Conservation (phyloP, 1,284 basidiomycete species). For the Porodaedalea pini region DNA sequence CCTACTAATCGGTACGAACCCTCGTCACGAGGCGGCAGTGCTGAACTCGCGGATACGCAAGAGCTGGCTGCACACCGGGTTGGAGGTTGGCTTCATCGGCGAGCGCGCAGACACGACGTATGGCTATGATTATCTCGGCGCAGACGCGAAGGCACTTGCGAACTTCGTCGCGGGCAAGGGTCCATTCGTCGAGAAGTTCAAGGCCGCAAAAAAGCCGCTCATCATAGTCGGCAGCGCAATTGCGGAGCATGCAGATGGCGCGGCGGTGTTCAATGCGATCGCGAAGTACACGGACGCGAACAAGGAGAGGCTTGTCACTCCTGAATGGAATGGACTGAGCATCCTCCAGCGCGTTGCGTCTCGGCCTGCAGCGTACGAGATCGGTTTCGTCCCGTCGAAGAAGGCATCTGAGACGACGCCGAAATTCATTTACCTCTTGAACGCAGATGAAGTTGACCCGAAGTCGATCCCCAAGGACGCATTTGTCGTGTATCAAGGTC, state of each 20-base stretch:
- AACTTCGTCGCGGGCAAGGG: conserved; percentile 79
- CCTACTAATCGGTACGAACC: conserved; percentile 94
- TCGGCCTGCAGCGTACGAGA: conserved; percentile 91
- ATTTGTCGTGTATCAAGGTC: conserved; percentile 99
- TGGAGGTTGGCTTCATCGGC: conserved; percentile 89
- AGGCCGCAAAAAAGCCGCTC: conserved; percentile 87
- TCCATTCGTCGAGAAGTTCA: conserved; percentile 84
- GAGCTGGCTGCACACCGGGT: conserved; percentile 82
- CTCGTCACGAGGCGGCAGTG: conserved; percentile 95
- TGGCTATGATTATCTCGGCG: conserved; percentile 89
- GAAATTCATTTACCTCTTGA: conserved; percentile 97
- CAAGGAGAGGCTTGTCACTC: conserved; percentile 72
- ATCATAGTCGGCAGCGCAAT: conserved; percentile 92
- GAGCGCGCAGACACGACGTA: conserved; percentile 91
- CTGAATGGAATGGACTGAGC: conserved; percentile 96
- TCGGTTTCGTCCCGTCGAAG: conserved; percentile 87
- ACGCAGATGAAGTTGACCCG: conserved; percentile 92
- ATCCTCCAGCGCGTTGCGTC: conserved; percentile 90
- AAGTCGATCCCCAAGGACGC: conserved; percentile 90
- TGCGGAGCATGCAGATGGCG: conserved; percentile 84
- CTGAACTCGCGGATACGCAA: conserved; percentile 97
- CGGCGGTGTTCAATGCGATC: conserved; percentile 75
- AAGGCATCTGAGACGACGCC: conserved; percentile 74
- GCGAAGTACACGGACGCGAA: conserved; percentile 81
- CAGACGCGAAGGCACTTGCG: conserved; percentile 73